These are phyloP conservation scores for Syzygium grande DNA, from an alignment of 345 rosid genomes.

Conservation along the genomic window DNA sequence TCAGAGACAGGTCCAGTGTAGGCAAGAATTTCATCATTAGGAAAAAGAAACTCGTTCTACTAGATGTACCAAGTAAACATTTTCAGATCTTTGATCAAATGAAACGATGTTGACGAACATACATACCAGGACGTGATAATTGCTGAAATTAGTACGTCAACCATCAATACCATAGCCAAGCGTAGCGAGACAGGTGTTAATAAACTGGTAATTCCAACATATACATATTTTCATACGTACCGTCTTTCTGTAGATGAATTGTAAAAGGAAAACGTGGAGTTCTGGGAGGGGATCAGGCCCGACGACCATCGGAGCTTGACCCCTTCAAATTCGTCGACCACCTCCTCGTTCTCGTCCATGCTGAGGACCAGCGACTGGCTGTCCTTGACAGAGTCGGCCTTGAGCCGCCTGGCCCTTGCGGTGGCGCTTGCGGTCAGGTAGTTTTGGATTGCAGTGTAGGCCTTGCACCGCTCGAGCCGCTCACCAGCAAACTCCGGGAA, in stretches of 20 bases:
- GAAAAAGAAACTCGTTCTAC: not conserved
- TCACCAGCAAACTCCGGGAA: constrained; percentile 35
- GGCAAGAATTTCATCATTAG: not conserved
- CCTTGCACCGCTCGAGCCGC: constrained; percentile 32
- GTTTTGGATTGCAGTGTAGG: constrained; percentile 37
- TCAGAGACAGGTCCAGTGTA: not conserved
- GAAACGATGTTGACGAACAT: no score
- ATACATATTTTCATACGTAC: not conserved
- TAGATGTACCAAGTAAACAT: no score
- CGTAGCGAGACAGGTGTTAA: not conserved
- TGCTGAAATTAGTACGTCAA: not conserved
- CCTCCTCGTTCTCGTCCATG: constrained; percentile 55
- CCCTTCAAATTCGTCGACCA: constrained; percentile 35
- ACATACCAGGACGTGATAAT: not conserved
- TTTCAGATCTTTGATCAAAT: no score
- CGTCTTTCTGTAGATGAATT: constrained; percentile 11
- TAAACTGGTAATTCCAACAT: not conserved
- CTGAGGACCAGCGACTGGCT: constrained; percentile 36
- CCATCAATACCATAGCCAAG: not conserved
- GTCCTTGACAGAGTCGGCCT: constrained; percentile 31
- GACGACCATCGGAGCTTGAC: constrained; percentile 38
- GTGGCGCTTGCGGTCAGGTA: constrained; percentile 37
- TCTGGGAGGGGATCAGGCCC: not conserved
- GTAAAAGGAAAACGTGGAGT: constrained; percentile 1
- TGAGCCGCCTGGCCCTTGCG: constrained; percentile 34